Conservation (phyloP, 441 rosid species). For the California macrophylla region DNA sequence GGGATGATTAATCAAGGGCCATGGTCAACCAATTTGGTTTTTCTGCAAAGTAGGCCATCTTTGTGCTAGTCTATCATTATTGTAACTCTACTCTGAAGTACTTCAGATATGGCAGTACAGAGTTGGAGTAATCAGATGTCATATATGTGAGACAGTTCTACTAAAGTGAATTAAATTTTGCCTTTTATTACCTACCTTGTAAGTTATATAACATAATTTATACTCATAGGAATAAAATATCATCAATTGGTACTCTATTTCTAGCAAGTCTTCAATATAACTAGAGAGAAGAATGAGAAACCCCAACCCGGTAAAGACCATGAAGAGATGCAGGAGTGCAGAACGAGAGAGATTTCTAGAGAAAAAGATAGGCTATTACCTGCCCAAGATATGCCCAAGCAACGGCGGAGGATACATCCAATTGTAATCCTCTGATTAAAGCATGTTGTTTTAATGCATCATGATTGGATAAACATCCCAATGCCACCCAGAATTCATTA, state of each 20-base stretch:
- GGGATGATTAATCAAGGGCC: not conserved
- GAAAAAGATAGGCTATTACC: slow-evolving; percentile 34
- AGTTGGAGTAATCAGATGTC: not conserved
- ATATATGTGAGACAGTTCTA: not conserved
- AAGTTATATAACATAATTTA: not conserved
- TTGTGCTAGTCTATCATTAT: not conserved
- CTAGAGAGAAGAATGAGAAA: not conserved
- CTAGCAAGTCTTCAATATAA: slow-evolving; percentile 3
- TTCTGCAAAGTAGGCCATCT: slow-evolving; percentile 3
- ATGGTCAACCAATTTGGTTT: not conserved
- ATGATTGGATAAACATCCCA: slow-evolving; percentile 66
- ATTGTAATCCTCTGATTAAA: slow-evolving; percentile 75
- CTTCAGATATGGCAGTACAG: not conserved
- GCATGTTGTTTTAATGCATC: slow-evolving; percentile 74
- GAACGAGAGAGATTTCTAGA: slow-evolving; percentile 3
- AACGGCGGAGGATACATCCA: slow-evolving; percentile 70
- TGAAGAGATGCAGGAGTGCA: not conserved
- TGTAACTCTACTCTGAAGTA: not conserved
- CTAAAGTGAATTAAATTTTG: not conserved
- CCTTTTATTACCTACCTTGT: not conserved
- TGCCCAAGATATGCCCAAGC: slow-evolving; percentile 94
- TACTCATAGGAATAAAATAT: not conserved
- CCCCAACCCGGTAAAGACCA: not conserved
- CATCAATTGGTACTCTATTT: not conserved
- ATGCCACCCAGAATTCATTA: slow-evolving; percentile 71